phyloP scores from a whole-genome alignment of 192 early-diverging fungal species.

The Diversispora epigaea region DNA sequence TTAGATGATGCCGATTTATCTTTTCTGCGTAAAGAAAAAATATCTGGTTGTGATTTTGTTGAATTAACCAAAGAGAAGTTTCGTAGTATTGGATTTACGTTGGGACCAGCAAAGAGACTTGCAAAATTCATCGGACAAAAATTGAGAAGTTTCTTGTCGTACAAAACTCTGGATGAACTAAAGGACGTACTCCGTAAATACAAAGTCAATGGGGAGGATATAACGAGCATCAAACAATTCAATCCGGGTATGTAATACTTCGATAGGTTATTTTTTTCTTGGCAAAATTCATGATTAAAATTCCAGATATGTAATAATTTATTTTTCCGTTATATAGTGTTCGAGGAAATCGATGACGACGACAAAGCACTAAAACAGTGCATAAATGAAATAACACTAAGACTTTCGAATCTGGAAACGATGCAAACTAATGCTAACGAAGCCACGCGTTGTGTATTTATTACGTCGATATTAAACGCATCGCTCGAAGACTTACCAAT shows the following conservation, averaged over 20 bases:
- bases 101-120: slow-evolving; percentile 4
- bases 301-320: neutral
- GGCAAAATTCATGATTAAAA: neutral
- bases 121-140: slow-evolving; percentile 17
- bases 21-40: neutral
- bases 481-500: slow-evolving; percentile 14
- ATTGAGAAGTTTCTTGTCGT: slow-evolving; percentile 16
- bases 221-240: slow-evolving; percentile 16
- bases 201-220: slow-evolving; percentile 20
- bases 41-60: neutral
- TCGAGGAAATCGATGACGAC: slow-evolving; percentile 24
- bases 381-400: slow-evolving; percentile 7
- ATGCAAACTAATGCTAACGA: slow-evolving; percentile 14
- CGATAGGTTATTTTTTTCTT: neutral
- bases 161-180: slow-evolving; percentile 19
- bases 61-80: slow-evolving; percentile 5
- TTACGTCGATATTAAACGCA: slow-evolving; percentile 18
- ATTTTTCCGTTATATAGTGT: slow-evolving; percentile 23
- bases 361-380: slow-evolving; percentile 21
- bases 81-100: slow-evolving; percentile 5
- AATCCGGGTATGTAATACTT: slow-evolving; percentile 21
- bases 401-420: slow-evolving; percentile 10
- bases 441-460: neutral
- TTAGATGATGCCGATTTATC: slow-evolving; percentile 4
- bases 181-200: slow-evolving; percentile 26